These are phyloP conservation scores for Pythium plurisporium DNA, from an alignment of 352 stramenopile species.

Conservation along the genomic window DNA sequence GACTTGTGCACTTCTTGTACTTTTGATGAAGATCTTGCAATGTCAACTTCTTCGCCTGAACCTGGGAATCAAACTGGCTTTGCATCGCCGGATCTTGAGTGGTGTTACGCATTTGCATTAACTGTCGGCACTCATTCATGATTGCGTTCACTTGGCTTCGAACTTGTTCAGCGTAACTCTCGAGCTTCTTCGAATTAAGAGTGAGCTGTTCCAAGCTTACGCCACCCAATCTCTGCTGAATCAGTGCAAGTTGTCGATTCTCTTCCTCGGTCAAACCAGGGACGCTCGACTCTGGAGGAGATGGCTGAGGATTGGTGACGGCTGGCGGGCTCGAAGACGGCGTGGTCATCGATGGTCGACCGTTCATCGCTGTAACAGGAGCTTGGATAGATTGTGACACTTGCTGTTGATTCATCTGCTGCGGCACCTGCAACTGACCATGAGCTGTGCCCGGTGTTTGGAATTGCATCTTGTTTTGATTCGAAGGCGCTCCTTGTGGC, in stretches of 20 bases:
- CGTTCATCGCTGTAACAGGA: slow-evolving; percentile 13
- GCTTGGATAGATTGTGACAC: slow-evolving; percentile 12
- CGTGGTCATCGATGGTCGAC: slow-evolving; percentile 1
- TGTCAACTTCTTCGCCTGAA: slow-evolving; percentile 61
- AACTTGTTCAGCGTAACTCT: slow-evolving; percentile 77
- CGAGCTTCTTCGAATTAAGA: slow-evolving; percentile 74
- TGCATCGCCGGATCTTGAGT: slow-evolving; percentile 62
- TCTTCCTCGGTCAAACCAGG: slow-evolving; percentile 62
- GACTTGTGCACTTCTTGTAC: slow-evolving; percentile 73
- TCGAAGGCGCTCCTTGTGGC: neutral
- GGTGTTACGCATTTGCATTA: slow-evolving; percentile 71
- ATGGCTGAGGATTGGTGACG: neutral
- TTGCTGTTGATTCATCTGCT: neutral
- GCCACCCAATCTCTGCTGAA: slow-evolving; percentile 66
- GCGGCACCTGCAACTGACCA: neutral
- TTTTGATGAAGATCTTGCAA: slow-evolving; percentile 77
- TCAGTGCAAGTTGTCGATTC: slow-evolving; percentile 59
- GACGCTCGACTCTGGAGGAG: slow-evolving; percentile 10
- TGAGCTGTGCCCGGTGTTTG: neutral
- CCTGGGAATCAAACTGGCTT: slow-evolving; percentile 59
- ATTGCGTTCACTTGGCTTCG: slow-evolving; percentile 75
- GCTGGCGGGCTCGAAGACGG: neutral
- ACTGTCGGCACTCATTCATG: slow-evolving; percentile 77
- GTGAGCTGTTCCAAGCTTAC: slow-evolving; percentile 74
- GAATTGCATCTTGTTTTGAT: neutral